Conservation (phyloP, 495 filamentous ascomycete species). For the Glutinoglossum americanum region DNA sequence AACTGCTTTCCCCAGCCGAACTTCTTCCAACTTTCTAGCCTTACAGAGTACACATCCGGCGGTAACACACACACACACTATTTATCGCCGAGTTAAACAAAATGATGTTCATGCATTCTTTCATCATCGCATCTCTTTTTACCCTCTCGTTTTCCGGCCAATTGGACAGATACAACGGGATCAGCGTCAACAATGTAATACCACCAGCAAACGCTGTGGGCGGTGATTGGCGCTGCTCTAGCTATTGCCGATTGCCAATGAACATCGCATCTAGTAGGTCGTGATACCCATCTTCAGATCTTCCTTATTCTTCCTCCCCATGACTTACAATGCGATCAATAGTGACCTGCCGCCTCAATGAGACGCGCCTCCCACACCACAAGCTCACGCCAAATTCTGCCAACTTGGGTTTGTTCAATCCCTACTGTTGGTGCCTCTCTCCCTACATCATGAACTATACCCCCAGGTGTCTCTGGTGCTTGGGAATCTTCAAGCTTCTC, state of each 20-base stretch:
- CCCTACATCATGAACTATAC: neutral
- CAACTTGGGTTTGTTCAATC: neutral
- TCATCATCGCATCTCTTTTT: neutral
- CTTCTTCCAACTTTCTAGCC: neutral
- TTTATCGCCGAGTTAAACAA: neutral
- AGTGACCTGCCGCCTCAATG: neutral
- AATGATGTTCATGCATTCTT: neutral
- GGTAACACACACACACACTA: neutral
- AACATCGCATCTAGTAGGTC: neutral
- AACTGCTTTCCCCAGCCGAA: no score
- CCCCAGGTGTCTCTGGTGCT: neutral
- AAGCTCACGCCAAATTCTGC: neutral
- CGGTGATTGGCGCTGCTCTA: neutral
- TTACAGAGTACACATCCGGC: no score
- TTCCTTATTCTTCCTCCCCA: no score
- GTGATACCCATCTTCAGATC: neutral
- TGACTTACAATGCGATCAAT: neutral
- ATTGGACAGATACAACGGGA: neutral
- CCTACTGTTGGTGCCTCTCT: neutral
- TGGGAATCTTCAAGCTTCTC: neutral
- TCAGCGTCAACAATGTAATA: neutral
- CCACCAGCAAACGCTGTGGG: neutral
- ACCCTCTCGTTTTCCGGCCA: neutral
- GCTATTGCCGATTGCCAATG: neutral
- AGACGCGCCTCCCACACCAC: neutral